Percentiles rank a stretch among this genome's conserved stretches.
These are phyloP conservation scores for Trifolium pratense DNA, from an alignment of 306 rosid genomes.

Conservation along the genomic window DNA sequence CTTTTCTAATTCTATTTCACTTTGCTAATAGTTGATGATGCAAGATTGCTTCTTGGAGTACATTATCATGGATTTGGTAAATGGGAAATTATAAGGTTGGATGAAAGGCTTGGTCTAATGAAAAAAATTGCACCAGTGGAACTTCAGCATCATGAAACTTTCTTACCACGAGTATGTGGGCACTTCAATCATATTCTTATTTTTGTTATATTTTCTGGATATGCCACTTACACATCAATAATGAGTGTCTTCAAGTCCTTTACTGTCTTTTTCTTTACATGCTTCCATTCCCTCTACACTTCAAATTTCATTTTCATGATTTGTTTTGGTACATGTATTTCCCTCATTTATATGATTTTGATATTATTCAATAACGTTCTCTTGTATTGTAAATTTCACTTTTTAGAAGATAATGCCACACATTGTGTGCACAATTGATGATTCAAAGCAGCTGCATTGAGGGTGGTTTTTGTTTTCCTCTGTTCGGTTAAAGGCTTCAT, in stretches of 20 bases:
- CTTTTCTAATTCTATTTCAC: constrained; percentile 39
- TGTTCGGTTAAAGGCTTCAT: not conserved
- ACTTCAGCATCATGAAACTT: constrained; percentile 87
- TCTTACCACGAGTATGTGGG: constrained; percentile 6
- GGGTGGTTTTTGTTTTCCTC: not conserved
- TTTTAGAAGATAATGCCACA: not conserved
- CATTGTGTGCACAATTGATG: too few relatives aligned
- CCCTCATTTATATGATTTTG: not conserved
- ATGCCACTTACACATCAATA: constrained; percentile 1
- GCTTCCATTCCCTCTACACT: constrained; percentile 21
- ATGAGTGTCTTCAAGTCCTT: not conserved
- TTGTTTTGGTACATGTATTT: constrained; percentile 1
- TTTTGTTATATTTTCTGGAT: not conserved
- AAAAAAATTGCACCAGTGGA: constrained; percentile 11
- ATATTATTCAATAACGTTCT: not conserved
- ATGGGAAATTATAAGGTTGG: constrained; percentile 94
- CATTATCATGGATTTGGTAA: constrained; percentile 90
- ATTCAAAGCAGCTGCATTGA: too few relatives aligned
- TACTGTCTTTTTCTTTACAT: not conserved
- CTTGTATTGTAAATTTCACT: constrained; percentile 1
- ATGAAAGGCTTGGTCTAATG: constrained; percentile 17
- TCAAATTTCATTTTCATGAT: constrained; percentile 2
- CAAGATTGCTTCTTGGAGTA: constrained; percentile 94
- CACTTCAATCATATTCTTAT: not conserved
- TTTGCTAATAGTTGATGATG: constrained; percentile 83